Evolutionary conservation across 2,329 filamentous ascomycete species (phyloP).

Genomic region (Fusarium lyarnte): DNA sequence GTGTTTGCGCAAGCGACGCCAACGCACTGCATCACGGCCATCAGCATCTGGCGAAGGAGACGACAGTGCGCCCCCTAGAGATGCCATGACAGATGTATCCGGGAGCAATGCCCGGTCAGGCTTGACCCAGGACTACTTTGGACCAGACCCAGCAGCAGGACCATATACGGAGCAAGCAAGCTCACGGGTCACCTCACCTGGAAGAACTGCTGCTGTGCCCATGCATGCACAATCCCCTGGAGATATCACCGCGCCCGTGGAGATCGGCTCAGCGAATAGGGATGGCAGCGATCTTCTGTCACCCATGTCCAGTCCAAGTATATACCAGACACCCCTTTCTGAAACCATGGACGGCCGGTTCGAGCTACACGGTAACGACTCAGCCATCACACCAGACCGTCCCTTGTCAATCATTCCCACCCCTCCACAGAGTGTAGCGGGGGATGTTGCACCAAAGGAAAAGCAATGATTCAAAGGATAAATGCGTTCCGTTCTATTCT

Average conservation of each 20-base stretch:
- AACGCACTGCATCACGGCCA: slow-evolving; percentile 25
- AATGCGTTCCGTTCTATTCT: slow-evolving; percentile 14
- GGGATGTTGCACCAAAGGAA: slow-evolving; percentile 10
- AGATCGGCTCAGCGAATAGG: slow-evolving; percentile 57
- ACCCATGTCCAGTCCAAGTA: slow-evolving; percentile 31
- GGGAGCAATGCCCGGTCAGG: slow-evolving; percentile 44
- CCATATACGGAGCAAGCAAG: slow-evolving; percentile 56
- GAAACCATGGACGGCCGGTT: slow-evolving; percentile 49
- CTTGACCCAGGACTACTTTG: slow-evolving; percentile 55
- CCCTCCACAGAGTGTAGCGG: slow-evolving; percentile 33
- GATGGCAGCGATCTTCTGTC: slow-evolving; percentile 30
- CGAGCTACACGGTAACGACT: slow-evolving; percentile 57
- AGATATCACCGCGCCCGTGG: slow-evolving; percentile 62
- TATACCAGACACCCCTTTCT: slow-evolving; percentile 34
- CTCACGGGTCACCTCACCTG: slow-evolving; percentile 45
- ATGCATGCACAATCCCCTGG: slow-evolving; percentile 57
- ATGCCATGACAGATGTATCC: slow-evolving; percentile 49
- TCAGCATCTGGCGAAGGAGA: slow-evolving; percentile 27
- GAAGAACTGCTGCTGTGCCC: slow-evolving; percentile 53
- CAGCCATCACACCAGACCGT: slow-evolving; percentile 11
- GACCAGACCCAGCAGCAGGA: slow-evolving; percentile 55
- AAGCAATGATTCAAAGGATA: slow-evolving; percentile 18
- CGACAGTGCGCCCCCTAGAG: slow-evolving; percentile 31
- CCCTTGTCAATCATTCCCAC: slow-evolving; percentile 40
- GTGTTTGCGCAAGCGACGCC: slow-evolving; percentile 52